A percentile compares a stretch with the other conserved stretches of the same genome.
These are phyloP conservation scores for Phyllosticta citribraziliensis DNA, from an alignment of 2,329 filamentous ascomycete species.

Conservation along the genomic window DNA sequence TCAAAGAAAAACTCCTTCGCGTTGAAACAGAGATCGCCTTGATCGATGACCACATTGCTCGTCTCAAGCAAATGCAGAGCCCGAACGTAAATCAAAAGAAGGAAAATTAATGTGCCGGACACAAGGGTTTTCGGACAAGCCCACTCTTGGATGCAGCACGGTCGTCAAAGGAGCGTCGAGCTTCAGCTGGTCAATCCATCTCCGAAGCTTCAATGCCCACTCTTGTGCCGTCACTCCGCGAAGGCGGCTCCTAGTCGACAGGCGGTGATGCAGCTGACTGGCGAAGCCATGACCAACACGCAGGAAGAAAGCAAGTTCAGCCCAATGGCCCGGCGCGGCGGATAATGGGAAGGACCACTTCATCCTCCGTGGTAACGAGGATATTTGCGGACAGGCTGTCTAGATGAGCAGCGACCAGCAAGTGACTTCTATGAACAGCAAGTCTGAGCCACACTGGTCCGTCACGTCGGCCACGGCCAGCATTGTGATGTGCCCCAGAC, in stretches of 20 bases:
- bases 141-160: not conserved
- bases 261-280: too few relatives aligned
- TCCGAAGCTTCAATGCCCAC: too few relatives aligned
- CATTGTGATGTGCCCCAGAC: not conserved
- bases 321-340: not conserved
- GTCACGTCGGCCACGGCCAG: not conserved
- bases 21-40: constrained; percentile 70
- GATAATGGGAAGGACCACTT: not conserved
- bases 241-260: too few relatives aligned
- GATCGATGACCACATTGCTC: constrained; percentile 63
- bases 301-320: too few relatives aligned
- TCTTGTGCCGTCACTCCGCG: too few relatives aligned
- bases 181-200: not conserved
- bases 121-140: not conserved
- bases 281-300: too few relatives aligned
- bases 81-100: not conserved
- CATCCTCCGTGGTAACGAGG: not conserved
- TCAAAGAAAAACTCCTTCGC: constrained; percentile 60
- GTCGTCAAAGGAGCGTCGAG: not conserved
- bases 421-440: not conserved
- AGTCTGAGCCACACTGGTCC: not conserved
- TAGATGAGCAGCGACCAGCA: not conserved
- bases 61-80: constrained; percentile 27
- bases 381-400: not conserved
- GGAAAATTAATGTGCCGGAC: not conserved